phyloP scores from a whole-genome alignment of 805 yeast species.

The Kregervanrija pseudodelftensis region DNA sequence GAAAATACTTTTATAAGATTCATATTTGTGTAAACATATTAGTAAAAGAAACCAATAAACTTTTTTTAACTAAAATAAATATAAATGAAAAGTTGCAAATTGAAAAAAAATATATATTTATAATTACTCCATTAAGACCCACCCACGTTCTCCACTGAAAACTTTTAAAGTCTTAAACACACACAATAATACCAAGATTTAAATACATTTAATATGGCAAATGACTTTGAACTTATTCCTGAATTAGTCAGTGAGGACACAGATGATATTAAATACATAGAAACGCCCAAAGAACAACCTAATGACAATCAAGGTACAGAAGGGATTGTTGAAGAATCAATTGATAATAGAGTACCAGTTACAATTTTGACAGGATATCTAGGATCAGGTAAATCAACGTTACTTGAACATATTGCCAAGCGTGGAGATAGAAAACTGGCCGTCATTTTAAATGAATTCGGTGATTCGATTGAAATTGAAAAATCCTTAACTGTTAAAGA shows the following conservation, averaged over 20 bases:
- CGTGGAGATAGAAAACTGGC: constrained; percentile 74
- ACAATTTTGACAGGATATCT: constrained; percentile 92
- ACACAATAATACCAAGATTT: background rate
- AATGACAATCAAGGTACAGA: constrained; percentile 10
- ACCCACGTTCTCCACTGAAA: too few species aligned
- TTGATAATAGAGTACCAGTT: constrained; percentile 61
- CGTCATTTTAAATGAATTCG: constrained; percentile 86
- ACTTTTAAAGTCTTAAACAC: too few species aligned
- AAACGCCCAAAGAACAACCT: constrained; percentile 5
- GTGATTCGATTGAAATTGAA: constrained; percentile 85
- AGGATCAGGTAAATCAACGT: constrained; percentile 91
- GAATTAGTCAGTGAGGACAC: constrained; percentile 20
- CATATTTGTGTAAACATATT: too few species aligned
- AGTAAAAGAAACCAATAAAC: too few species aligned
- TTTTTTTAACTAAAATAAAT: too few species aligned
- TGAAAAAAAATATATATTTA: too few species aligned
- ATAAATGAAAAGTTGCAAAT: too few species aligned
- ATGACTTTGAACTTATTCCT: constrained; percentile 20
- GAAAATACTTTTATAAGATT: background rate
- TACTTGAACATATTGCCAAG: constrained; percentile 66
- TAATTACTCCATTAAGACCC: background rate
- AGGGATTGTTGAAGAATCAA: constrained; percentile 15
- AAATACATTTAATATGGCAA: constrained; percentile 2
- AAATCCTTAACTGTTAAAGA: constrained; percentile 67
- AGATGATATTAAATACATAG: constrained; percentile 20